phyloP scores from a whole-genome alignment of 2,329 filamentous ascomycete species.

The Cercospora canescens region DNA sequence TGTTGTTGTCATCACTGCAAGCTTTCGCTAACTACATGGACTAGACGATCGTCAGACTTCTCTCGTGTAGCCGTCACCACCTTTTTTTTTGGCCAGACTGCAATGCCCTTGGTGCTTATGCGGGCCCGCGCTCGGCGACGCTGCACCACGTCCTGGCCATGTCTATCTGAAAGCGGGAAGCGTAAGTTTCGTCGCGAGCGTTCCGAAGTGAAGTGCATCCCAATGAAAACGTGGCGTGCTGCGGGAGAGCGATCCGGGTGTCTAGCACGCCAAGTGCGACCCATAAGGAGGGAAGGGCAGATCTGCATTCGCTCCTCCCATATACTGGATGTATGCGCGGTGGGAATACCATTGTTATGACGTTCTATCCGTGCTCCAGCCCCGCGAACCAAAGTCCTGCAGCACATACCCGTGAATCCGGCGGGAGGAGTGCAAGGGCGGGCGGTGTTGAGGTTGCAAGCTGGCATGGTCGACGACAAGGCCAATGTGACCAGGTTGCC shows the following conservation, averaged over 20 bases:
- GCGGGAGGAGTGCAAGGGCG: neutral
- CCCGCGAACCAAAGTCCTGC: neutral
- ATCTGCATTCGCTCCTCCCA: neutral
- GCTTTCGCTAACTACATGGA: neutral
- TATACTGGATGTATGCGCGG: neutral
- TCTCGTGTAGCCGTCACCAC: neutral
- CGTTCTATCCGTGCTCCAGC: neutral
- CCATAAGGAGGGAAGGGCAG: neutral
- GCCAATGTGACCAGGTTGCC: neutral
- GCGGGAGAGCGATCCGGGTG: neutral
- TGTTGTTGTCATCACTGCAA: neutral
- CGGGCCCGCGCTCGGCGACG: neutral
- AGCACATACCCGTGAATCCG: neutral
- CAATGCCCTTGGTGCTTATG: neutral
- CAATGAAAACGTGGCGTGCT: neutral
- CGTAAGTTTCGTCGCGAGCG: neutral
- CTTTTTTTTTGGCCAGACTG: neutral
- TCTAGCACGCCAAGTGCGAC: neutral
- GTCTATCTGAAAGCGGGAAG: neutral
- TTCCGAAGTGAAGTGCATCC: constrained; percentile 1
- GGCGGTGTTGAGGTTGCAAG: neutral
- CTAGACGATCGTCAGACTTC: neutral
- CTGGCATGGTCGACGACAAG: neutral
- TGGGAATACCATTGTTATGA: neutral
- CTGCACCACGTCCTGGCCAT: neutral